Base-by-base conservation (phyloP, 495 filamentous ascomycete species). In the Chaetomium cochliodes region DNA sequence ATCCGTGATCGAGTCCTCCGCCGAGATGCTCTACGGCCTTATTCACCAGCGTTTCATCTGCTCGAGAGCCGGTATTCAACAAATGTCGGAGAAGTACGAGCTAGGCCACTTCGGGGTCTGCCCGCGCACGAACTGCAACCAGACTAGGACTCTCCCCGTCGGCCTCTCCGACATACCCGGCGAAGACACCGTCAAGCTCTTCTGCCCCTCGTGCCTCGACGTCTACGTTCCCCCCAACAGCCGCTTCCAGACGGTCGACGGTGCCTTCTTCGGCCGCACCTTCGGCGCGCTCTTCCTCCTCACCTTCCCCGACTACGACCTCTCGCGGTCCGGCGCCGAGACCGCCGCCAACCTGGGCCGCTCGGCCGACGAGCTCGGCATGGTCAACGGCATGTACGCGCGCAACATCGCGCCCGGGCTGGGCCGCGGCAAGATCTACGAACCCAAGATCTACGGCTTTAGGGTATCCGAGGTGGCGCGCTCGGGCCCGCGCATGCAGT, bases 41-140 rank as follows among this genome's bases (percentile, higher is more conserved):
- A 98, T 98, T 72, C 94, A 98, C 77, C 94, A 98, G 78, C 91
- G 94, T 28, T 98, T 96, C 76, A 98, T 98, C 79, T 97, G 92
- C 63, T 97, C 92, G n/a, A 84, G 94, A 41, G 92, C 92, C 7
- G 94, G 94, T 22, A 98, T 98, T 60, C 93, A 97, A 73, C 92
- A 97, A 74, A 98, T 98, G 94, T 91, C 92, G 33, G 96, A 98
- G 74, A 98, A 98, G 74, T 98, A 98, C 81, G 93, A 97, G 70
- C 81, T 96, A 52, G 87, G 91, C 66, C 93, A 98, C 78, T 98
- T 98, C 67, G 94, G 94, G 39, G 86, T 88, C 58, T 98, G 94
- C 73, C 94, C 93, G 5, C 86, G 94, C 28, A 93, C 92, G 51
- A 85, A 90, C 77, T 98, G 94, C 81, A 88, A 89, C 67, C 87